Percentiles rank a stretch among this genome's conserved stretches.
phyloP scores from a whole-genome alignment of 2,329 filamentous ascomycete genomes.

The Arthrobotrys iridis region DNA sequence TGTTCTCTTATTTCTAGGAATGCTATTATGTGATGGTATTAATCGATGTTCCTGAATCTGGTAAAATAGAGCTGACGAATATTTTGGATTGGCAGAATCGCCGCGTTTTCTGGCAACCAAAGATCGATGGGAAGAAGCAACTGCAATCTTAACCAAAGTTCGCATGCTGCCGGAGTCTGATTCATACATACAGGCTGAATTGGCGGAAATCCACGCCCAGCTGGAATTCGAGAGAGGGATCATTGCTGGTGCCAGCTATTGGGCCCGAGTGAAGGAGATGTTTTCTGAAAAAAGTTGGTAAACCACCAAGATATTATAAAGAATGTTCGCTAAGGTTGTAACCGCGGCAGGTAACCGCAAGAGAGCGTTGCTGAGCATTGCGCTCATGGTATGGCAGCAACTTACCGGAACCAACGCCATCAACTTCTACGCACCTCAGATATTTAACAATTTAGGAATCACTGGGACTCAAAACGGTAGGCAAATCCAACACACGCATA shows the following conservation, averaged over 20 bases:
- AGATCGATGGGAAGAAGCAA: constrained; percentile 74
- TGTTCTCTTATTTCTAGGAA: constrained; percentile 69
- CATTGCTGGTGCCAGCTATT: constrained; percentile 64
- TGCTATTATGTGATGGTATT: constrained; percentile 66
- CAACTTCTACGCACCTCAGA: constrained; percentile 76
- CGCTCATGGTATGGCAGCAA: constrained; percentile 74
- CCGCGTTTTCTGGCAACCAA: constrained; percentile 75
- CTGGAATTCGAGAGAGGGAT: constrained; percentile 72
- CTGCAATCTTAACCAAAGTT: constrained; percentile 67
- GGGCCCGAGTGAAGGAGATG: constrained; percentile 73
- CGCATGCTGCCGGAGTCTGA: constrained; percentile 68
- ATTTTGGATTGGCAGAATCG: constrained; percentile 66
- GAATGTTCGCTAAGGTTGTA: constrained; percentile 41
- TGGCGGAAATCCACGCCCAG: constrained; percentile 70
- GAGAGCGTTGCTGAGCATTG: constrained; percentile 73
- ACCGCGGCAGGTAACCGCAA: constrained; percentile 69
- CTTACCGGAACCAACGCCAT: constrained; percentile 72
- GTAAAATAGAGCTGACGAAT: background rate
- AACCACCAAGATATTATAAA: constrained; percentile 60
- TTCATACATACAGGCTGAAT: constrained; percentile 69
- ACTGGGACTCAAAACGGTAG: constrained; percentile 60
- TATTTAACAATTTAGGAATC: constrained; percentile 74
- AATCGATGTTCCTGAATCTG: background rate
- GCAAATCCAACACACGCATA: too few species aligned
- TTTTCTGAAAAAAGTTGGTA: constrained; percentile 66